Base-by-base conservation (phyloP, 2,329 filamentous ascomycete species). In the Ceratocystis eucalypticola region DNA sequence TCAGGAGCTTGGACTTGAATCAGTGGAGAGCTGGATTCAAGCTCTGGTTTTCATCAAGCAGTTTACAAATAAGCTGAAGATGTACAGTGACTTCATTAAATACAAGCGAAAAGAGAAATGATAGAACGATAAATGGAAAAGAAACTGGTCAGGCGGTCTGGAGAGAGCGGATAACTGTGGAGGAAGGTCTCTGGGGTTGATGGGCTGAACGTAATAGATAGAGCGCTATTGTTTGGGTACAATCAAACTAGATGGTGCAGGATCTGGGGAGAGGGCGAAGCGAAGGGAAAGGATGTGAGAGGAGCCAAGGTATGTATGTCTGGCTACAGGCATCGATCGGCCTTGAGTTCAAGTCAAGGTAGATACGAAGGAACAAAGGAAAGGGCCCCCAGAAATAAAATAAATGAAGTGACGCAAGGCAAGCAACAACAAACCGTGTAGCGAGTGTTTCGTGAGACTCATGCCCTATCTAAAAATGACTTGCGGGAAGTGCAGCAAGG, bases 191-290 rank as follows among this genome's bases (percentile, higher is more conserved):
- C 25, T 20, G 25, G 45, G 17, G 48, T 53, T 20, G 22, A 53
- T 5, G n/a, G 33, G 28, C 28, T 59, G n/a, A 28, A 15, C 55
- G 55, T 59, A 20, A 59, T 37, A 6, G 28, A 59, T 20, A 59
- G 55, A 59, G 28, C 28, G 55, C 55, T 59, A 33, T 59, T 59
- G 55, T 59, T 37, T 33, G 55, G 55, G 55, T 33, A 59, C 55
- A 20, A 59, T n/a, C 25, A 59, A 28, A 59, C 55, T 59, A 37
- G 6, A 30, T n/a, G 55, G n/a, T 59, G 55, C 55, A 59, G 55
- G 30, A 59, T 59, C 55, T 59, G 55, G 55, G 55, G 55, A 59
- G 28, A 59, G n/a, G 7, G 28, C 55, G 15, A 59, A 59, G 55
- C 55, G 55, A 59, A 59, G 53, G 53, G 25, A 30, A 59, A 37